Evolutionary conservation across 202 grass and related monocot genomes (phyloP).

Genomic region (Carex arenaria): DNA sequence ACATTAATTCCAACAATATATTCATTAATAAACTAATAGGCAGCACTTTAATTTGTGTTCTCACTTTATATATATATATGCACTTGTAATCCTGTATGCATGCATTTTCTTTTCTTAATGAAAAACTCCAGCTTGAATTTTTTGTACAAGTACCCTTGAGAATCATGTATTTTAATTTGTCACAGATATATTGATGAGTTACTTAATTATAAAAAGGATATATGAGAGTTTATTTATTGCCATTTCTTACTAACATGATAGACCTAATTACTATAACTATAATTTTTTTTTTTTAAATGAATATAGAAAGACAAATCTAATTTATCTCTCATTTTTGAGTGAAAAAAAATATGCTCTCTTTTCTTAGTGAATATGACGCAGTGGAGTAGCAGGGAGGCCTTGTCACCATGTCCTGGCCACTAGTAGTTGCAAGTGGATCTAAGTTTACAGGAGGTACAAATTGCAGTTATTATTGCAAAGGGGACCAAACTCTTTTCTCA

Average conservation of each 20-base stretch:
- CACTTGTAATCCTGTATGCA: neutral
- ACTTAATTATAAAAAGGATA: too few relatives aligned
- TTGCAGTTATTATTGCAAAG: conserved; percentile 20
- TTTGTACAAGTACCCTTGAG: neutral
- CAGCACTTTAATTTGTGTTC: neutral
- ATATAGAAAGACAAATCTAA: too few relatives aligned
- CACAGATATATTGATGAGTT: too few relatives aligned
- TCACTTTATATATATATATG: neutral
- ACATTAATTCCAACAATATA: too few relatives aligned
- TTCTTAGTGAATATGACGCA: neutral
- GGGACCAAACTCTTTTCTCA: conserved; percentile 12
- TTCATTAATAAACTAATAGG: neutral
- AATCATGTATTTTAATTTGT: neutral
- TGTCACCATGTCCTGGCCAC: conserved; percentile 2
- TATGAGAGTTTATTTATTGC: neutral
- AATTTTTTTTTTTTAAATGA: too few relatives aligned
- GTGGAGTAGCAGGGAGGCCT: conserved; percentile 6
- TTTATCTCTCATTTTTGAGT: neutral
- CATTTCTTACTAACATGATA: neutral
- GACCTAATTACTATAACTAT: neutral
- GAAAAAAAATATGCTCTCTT: neutral
- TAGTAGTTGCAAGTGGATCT: conserved; percentile 17
- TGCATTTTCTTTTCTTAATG: neutral
- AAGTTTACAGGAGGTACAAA: conserved; percentile 14
- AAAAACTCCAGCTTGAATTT: neutral